Percentiles rank a stretch among this genome's conserved stretches.
Conservation (phyloP, 2,329 filamentous ascomycete species). For the Aspergillus sergii region DNA sequence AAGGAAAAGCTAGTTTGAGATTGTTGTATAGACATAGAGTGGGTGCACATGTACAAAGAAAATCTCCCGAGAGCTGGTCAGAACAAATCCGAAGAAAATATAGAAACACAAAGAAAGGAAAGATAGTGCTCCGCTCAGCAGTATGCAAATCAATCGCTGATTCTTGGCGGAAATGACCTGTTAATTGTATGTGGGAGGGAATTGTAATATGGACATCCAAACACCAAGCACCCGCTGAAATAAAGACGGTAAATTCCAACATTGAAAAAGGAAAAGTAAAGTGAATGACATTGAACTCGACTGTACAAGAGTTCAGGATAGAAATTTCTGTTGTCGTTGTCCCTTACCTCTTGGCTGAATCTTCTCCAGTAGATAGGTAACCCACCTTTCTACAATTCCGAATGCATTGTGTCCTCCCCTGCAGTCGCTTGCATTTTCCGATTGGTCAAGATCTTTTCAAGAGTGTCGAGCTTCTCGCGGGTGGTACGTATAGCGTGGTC, state of each 20-base stretch:
- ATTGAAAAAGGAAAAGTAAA: conserved; percentile 6
- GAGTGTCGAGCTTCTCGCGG: conserved; percentile 75
- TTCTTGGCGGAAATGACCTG: not conserved
- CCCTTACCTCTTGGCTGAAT: not conserved
- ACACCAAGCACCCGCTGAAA: conserved; percentile 1
- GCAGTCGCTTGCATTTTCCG: conserved; percentile 45
- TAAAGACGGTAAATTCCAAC: not conserved
- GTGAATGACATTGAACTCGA: conserved; percentile 10
- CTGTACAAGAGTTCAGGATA: conserved; percentile 12
- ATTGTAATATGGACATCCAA: not conserved
- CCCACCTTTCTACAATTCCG: conserved; percentile 25
- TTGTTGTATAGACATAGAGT: not conserved
- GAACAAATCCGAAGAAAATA: not conserved
- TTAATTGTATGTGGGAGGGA: not conserved
- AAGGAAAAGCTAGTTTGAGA: not conserved
- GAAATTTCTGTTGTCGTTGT: not conserved
- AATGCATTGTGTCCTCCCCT: conserved; percentile 20
- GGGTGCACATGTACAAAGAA: not conserved
- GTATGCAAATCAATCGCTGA: conserved; percentile 6
- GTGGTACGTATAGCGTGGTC: conserved; percentile 82
- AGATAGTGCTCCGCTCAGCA: conserved; percentile 6
- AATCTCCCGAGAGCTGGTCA: not conserved
- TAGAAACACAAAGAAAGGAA: conserved; percentile 8
- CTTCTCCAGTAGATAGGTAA: not conserved
- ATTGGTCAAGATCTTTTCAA: conserved; percentile 72